Evolutionary conservation across 1,139 yeast species (phyloP).

Genomic region (Yamadazyma epiphylla): DNA sequence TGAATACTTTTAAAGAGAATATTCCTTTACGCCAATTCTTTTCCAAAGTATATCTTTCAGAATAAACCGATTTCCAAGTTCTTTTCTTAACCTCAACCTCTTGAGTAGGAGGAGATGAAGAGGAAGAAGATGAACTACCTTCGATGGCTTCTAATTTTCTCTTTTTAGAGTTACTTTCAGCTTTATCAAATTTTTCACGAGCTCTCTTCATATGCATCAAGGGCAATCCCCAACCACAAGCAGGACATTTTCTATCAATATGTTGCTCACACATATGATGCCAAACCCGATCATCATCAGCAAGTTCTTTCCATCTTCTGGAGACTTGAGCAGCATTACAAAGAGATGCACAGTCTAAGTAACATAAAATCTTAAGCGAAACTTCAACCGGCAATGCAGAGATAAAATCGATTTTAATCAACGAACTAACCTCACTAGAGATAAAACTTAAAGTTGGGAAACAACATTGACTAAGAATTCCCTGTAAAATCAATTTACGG

Average conservation of each 20-base stretch:
- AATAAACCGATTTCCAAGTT: constrained; percentile 95
- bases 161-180: constrained; percentile 22
- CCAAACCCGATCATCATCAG: constrained; percentile 97
- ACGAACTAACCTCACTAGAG: constrained; percentile 70
- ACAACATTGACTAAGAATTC: constrained; percentile 85
- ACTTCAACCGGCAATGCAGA: constrained; percentile 83
- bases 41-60: constrained; percentile 87
- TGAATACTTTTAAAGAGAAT: constrained; percentile 59
- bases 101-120: no score
- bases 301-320: constrained; percentile 77
- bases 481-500: constrained; percentile 74
- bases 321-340: constrained; percentile 94
- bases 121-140: neutral
- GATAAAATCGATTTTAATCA: constrained; percentile 86
- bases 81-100: constrained; percentile 30
- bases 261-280: constrained; percentile 98
- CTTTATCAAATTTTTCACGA: constrained; percentile 39
- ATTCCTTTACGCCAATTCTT: constrained; percentile 91
- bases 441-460: constrained; percentile 88
- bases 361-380: constrained; percentile 78
- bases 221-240: constrained; percentile 99
- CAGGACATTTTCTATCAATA: constrained; percentile 93
- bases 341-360: constrained; percentile 84
- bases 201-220: constrained; percentile 79
- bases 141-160: constrained; percentile 14